Percentiles rank a stretch among this genome's conserved stretches.
phyloP scores from a whole-genome alignment of 441 rosid genomes.

The Mallotus japonicus region DNA sequence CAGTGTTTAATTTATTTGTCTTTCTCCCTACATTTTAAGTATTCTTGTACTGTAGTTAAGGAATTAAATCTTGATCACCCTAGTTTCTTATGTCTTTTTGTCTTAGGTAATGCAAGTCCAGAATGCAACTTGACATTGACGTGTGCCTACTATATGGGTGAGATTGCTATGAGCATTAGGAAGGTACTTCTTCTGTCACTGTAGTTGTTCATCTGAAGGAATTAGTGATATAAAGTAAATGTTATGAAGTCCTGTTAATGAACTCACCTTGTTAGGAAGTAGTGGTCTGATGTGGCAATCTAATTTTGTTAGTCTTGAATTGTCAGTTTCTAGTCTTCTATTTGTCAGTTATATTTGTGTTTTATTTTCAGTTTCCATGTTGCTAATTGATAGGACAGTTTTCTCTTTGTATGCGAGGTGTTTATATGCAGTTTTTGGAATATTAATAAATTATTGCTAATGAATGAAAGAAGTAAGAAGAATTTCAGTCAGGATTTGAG shows the following conservation, averaged over 20 bases:
- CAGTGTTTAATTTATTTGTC: background rate
- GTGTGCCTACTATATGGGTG: conserved; percentile 91
- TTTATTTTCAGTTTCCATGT: too few species aligned
- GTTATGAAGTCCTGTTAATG: background rate
- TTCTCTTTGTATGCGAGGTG: too few species aligned
- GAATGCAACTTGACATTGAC: conserved; percentile 78
- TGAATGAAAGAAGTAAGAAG: too few species aligned
- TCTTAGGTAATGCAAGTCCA: conserved; percentile 80
- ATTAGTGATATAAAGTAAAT: conserved; percentile 8
- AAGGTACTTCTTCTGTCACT: conserved; percentile 49
- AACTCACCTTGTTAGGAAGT: too few species aligned
- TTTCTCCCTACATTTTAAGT: conserved; percentile 9
- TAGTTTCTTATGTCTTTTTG: conserved; percentile 18
- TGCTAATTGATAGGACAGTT: too few species aligned
- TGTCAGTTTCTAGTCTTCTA: too few species aligned
- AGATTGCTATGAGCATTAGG: conserved; percentile 88
- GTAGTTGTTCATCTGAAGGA: background rate
- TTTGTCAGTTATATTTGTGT: too few species aligned
- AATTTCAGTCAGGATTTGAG: too few species aligned
- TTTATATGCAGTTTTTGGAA: too few species aligned
- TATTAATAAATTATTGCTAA: too few species aligned
- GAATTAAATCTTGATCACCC: conserved; percentile 16
- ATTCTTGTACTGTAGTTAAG: conserved; percentile 8
- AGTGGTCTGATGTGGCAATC: too few species aligned
- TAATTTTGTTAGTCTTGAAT: too few species aligned